A percentile compares a stretch with the other conserved stretches of the same genome.
Conservation (phyloP, 2,329 filamentous ascomycete genomes). For the Aspergillus sergii region DNA sequence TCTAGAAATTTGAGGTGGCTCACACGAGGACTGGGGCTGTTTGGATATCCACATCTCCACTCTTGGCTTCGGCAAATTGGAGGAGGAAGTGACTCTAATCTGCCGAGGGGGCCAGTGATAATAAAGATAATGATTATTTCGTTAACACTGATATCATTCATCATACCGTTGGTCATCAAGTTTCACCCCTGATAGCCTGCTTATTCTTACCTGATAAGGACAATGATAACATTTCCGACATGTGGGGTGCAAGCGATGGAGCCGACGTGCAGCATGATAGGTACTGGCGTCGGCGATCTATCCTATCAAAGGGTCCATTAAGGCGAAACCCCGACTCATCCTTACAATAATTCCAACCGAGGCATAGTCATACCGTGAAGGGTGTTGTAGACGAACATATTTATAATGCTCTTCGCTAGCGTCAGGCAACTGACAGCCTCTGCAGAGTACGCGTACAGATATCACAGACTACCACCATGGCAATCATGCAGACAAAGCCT, state of each 20-base stretch:
- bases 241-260: slow-evolving; percentile 10
- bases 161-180: slow-evolving; percentile 4
- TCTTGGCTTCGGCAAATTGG: slow-evolving; percentile 1
- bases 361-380: background rate
- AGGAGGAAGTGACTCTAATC: background rate
- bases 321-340: background rate
- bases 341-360: background rate
- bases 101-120: slow-evolving; percentile 8
- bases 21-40: background rate
- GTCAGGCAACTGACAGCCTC: background rate
- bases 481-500: slow-evolving; percentile 8
- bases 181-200: background rate
- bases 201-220: background rate
- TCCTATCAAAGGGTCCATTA: slow-evolving; percentile 5
- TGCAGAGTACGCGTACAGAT: background rate
- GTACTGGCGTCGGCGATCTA: slow-evolving; percentile 2
- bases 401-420: background rate
- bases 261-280: slow-evolving; percentile 10
- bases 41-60: slow-evolving; percentile 10
- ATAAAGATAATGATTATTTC: background rate
- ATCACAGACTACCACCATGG: slow-evolving; percentile 18
- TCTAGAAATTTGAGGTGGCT: slow-evolving; percentile 3
- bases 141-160: background rate
- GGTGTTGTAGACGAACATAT: background rate
- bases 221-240: background rate